Conservation (phyloP, 805 yeast species). For the Wickerhamiella azyma region DNA sequence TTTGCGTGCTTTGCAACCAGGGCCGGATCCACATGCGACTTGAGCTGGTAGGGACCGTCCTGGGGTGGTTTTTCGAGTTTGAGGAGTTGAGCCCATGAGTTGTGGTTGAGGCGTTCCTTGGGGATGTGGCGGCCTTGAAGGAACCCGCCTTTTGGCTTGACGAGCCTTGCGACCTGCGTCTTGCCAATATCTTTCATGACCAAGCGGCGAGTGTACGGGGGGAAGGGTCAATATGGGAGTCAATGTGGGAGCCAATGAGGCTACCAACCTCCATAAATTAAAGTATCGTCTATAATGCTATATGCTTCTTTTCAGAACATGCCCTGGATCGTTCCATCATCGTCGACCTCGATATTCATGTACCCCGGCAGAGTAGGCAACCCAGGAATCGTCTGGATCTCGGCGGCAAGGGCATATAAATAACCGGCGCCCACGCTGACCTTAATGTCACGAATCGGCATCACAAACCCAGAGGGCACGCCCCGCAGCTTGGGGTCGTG, state of each 20-base stretch:
- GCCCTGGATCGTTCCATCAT: slow-evolving; percentile 89
- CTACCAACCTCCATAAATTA: too few species aligned
- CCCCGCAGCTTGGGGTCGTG: slow-evolving; percentile 90
- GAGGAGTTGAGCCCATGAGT: slow-evolving; percentile 16
- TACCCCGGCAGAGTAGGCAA: slow-evolving; percentile 91
- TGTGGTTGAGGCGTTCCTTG: slow-evolving; percentile 12
- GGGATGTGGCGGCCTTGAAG: slow-evolving; percentile 18
- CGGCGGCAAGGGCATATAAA: slow-evolving; percentile 90
- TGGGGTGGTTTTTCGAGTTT: slow-evolving; percentile 16
- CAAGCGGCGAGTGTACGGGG: background rate
- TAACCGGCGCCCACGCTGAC: slow-evolving; percentile 96
- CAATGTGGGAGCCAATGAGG: background rate
- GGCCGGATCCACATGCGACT: slow-evolving; percentile 7
- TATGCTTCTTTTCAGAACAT: slow-evolving; percentile 38
- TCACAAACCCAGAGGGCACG: slow-evolving; percentile 84
- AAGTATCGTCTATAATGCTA: background rate
- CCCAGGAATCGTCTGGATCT: slow-evolving; percentile 95
- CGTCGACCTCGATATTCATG: slow-evolving; percentile 90
- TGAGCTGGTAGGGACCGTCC: slow-evolving; percentile 17
- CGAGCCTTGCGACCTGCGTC: slow-evolving; percentile 12
- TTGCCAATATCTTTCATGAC: slow-evolving; percentile 11
- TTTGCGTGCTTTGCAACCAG: background rate
- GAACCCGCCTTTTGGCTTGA: slow-evolving; percentile 14
- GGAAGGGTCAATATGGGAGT: too few species aligned
- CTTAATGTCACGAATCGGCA: slow-evolving; percentile 89